Percentiles rank a stretch among this genome's conserved stretches.
These are phyloP conservation scores for Aspergillus taichungensis DNA, from an alignment of 495 filamentous ascomycete genomes.

Conservation along the genomic window DNA sequence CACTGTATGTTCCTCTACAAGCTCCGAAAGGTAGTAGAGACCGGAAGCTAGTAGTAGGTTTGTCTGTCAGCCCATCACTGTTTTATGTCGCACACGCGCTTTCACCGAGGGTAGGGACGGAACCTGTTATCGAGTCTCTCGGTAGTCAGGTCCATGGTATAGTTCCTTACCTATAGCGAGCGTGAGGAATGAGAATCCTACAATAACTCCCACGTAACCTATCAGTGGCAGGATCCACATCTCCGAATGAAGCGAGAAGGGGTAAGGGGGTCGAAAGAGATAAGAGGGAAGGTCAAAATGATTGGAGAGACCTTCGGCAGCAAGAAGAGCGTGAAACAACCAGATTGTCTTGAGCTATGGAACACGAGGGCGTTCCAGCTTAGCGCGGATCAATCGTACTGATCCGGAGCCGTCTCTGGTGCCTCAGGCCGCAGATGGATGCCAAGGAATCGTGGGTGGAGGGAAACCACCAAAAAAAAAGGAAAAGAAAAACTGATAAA, in stretches of 20 bases:
- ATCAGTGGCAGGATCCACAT: conserved; percentile 93
- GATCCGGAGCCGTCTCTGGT: background rate
- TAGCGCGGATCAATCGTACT: too few relatives aligned
- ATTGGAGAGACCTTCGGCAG: background rate
- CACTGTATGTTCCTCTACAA: conserved; percentile 96
- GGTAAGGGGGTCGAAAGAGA: background rate
- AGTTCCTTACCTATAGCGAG: conserved; percentile 70
- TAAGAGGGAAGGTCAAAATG: background rate
- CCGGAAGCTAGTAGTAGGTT: conserved; percentile 60
- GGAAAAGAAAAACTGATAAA: conserved; percentile 3
- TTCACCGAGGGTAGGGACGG: too few relatives aligned
- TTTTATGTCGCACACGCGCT: too few relatives aligned
- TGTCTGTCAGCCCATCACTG: background rate
- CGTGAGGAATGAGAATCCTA: conserved; percentile 90
- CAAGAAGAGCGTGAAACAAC: background rate
- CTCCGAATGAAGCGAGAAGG: conserved; percentile 8
- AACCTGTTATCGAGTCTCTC: background rate
- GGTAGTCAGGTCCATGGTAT: background rate
- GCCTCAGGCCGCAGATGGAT: conserved; percentile 21
- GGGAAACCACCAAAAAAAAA: conserved; percentile 1
- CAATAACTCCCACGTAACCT: conserved; percentile 77
- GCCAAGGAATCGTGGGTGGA: conserved; percentile 10
- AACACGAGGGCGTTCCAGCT: too few relatives aligned
- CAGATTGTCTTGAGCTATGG: background rate
- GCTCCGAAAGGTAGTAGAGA: conserved; percentile 94